These are phyloP conservation scores for Trichopus zeylanicus DNA, from an alignment of 116 monocot species.

Conservation along the genomic window DNA sequence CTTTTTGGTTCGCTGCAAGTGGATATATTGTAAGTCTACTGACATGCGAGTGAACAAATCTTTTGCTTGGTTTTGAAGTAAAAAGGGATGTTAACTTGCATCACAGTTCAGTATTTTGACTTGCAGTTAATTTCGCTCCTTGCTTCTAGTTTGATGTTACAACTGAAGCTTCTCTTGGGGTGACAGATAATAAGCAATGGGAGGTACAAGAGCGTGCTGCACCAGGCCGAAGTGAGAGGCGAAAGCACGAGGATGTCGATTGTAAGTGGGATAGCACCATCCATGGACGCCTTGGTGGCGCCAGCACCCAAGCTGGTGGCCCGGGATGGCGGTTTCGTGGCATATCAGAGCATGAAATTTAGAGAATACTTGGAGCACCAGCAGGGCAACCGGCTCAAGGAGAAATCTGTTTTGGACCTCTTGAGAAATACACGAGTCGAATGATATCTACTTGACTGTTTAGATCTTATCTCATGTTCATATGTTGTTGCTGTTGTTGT, in stretches of 20 bases:
- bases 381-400: conserved; percentile 24
- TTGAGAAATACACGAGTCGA: no score
- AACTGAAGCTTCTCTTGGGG: background rate
- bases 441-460: no score
- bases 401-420: conserved; percentile 24
- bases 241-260: conserved; percentile 39
- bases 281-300: conserved; percentile 27
- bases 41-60: no score
- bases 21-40: no score
- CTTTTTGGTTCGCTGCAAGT: background rate
- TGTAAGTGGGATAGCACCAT: conserved; percentile 25
- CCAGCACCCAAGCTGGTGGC: conserved; percentile 22
- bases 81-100: no score
- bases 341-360: conserved; percentile 28
- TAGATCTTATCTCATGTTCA: no score
- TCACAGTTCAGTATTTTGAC: no score
- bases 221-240: conserved; percentile 31
- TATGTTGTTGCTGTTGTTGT: no score
- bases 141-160: no score
- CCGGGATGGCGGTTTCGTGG: background rate
- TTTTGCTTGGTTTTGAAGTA: no score
- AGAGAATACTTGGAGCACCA: conserved; percentile 7
- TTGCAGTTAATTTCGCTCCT: no score
- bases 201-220: conserved; percentile 50
- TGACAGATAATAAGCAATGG: conserved; percentile 53